Base-by-base conservation (phyloP, 2,329 filamentous ascomycete genomes). In the Neopestalotiopsis clavispora region DNA sequence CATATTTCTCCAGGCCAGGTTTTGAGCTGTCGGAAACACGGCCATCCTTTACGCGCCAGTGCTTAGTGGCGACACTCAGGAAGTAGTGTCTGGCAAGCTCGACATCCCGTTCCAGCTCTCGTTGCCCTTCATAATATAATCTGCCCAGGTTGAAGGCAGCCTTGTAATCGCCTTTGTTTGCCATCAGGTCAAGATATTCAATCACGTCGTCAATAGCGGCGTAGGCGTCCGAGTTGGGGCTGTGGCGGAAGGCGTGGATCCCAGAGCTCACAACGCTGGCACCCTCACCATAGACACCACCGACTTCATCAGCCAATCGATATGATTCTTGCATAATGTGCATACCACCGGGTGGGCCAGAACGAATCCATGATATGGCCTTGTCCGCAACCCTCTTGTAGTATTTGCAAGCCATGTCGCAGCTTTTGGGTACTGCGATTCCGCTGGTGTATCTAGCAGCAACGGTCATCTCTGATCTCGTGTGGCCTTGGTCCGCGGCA, bases 371-470 rank as follows among this genome's bases (percentile, higher is more conserved):
- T 9, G 86, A 84, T 69, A 99, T 93, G 9, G 94, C 94, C 82
- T 97, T 97, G 80, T 98, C 94, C 3, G 97, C 96, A 1, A 97
- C 96, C 66, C 89, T 88, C 80, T 96, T 97, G 84, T 99, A 99
- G 83, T 95, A 97, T 76, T 91, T 90, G 63, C 92, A 91, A 1
- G 95, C 93, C 71, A 89, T 87, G 69, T 98, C 94, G 79, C 96
- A 99, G 76, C 92, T 94, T 75, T 94, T 92, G 0, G 94, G 89
- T 3, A 94, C 93, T 5, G 94, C 94, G 70, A 99, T 94, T 3
- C 95, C 96, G 30, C 89, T 88, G 73, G 96, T 90, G 77, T 98
- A 90, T 63, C 96, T 90, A 75, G 94, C 97, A 3, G 91, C 97
- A 5, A 97, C 86, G 0, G 95, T 95, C 96, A 99, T 98, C 80